These are phyloP conservation scores for Closterium sp. DNA, from an alignment of 139 green algal species.

Conservation along the genomic window DNA sequence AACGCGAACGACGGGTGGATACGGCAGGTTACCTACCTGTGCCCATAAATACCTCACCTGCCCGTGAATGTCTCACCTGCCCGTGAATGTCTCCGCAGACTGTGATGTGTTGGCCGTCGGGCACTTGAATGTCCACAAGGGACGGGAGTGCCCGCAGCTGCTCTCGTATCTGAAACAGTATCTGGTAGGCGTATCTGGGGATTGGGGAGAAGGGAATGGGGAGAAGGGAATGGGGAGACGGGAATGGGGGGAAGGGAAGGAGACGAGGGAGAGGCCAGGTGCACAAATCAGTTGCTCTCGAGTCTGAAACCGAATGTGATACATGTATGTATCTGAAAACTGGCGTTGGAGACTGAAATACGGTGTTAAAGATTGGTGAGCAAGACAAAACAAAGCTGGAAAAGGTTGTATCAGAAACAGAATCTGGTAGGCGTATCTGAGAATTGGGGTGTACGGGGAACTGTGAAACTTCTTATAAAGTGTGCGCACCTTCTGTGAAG, in stretches of 20 bases:
- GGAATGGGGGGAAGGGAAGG: too few relatives aligned
- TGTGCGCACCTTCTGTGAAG: constrained; percentile 67
- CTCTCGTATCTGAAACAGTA: constrained; percentile 61
- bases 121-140: constrained; percentile 76
- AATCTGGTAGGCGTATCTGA: not conserved
- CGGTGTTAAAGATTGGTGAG: too few relatives aligned
- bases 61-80: constrained; percentile 54
- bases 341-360: not conserved
- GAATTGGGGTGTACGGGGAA: too few relatives aligned
- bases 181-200: constrained; percentile 64
- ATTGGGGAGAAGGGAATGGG: too few relatives aligned
- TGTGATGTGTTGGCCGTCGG: constrained; percentile 67
- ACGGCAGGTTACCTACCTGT: too few relatives aligned
- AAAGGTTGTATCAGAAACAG: not conserved
- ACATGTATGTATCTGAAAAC: too few relatives aligned
- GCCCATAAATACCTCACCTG: not conserved
- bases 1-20: too few relatives aligned
- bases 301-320: constrained; percentile 58
- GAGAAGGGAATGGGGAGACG: too few relatives aligned
- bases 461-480: not conserved
- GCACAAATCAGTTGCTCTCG: constrained; percentile 70
- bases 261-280: constrained; percentile 62
- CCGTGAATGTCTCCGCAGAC: constrained; percentile 82
- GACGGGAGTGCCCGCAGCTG: constrained; percentile 63
- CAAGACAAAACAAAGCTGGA: too few relatives aligned